Conservation (phyloP, 345 rosid species). For the Eutrema heterophyllum region DNA sequence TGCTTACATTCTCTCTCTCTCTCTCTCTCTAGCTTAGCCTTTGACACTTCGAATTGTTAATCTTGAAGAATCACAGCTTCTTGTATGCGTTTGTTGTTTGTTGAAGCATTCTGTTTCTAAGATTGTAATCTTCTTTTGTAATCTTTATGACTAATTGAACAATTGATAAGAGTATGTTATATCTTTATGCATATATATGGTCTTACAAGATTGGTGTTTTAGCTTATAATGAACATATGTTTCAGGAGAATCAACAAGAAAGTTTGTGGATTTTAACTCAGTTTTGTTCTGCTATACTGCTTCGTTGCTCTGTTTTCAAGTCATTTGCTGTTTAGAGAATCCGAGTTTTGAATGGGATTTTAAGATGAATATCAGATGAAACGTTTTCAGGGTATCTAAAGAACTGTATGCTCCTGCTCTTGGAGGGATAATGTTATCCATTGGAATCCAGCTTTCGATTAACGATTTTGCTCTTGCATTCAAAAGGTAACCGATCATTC, state of each 20-base stretch:
- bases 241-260: neutral
- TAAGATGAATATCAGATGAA: slow-evolving; percentile 10
- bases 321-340: neutral
- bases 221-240: neutral
- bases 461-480: slow-evolving; percentile 74
- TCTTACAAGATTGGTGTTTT: neutral
- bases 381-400: slow-evolving; percentile 63
- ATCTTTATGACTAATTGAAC: too few relatives aligned
- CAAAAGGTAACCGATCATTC: slow-evolving; percentile 39
- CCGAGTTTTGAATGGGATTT: neutral
- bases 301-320: neutral
- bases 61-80: neutral
- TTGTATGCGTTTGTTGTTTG: neutral
- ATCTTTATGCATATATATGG: neutral
- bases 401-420: slow-evolving; percentile 83
- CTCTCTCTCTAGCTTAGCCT: neutral
- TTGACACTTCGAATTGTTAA: too few relatives aligned
- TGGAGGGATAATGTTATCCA: slow-evolving; percentile 80
- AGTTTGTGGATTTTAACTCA: neutral
- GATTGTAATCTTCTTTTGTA: too few relatives aligned
- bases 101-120: too few relatives aligned
- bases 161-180: too few relatives aligned
- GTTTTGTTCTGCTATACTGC: neutral
- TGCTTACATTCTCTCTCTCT: neutral
- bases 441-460: slow-evolving; percentile 72